A percentile compares a stretch with the other conserved stretches of the same genome.
Evolutionary conservation across 108 stramenopile species (phyloP).

Genomic region (Nitzschia sp.): DNA sequence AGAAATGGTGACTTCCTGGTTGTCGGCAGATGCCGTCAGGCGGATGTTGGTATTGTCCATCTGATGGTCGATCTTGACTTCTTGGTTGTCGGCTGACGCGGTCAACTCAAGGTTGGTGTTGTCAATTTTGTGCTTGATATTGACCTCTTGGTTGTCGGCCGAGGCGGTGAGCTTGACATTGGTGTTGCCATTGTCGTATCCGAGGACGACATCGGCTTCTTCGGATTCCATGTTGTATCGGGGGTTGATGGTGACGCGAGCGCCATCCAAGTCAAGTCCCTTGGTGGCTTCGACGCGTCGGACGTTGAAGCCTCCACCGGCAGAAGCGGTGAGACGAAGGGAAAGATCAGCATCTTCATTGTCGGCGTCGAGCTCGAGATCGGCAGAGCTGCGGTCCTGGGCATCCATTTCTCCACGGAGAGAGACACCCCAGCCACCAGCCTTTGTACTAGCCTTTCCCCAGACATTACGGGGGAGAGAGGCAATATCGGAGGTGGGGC

Average conservation of each 20-base stretch:
- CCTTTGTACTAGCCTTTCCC: constrained; percentile 70
- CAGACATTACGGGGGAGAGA: constrained; percentile 81
- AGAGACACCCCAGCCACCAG: constrained; percentile 74
- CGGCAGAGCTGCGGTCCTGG: constrained; percentile 44
- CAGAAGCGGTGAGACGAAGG: constrained; percentile 42
- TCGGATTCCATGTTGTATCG: constrained; percentile 64
- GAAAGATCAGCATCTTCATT: constrained; percentile 75
- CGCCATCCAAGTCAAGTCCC: constrained; percentile 76
- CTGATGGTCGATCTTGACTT: constrained; percentile 72
- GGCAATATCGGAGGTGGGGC: constrained; percentile 81
- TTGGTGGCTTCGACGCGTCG: constrained; percentile 73
- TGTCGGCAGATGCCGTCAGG: constrained; percentile 65
- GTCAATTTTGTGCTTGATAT: constrained; percentile 54
- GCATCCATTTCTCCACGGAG: constrained; percentile 68
- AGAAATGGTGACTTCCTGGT: constrained; percentile 75
- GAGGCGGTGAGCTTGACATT: constrained; percentile 65
- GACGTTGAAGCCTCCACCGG: constrained; percentile 45
- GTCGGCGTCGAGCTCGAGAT: constrained; percentile 65
- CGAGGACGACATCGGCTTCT: constrained; percentile 75
- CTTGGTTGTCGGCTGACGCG: constrained; percentile 52
- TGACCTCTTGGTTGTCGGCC: constrained; percentile 65
- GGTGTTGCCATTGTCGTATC: constrained; percentile 73
- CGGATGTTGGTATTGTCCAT: constrained; percentile 67
- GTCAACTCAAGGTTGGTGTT: constrained; percentile 62
- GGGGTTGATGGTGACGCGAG: constrained; percentile 78